Evolutionary conservation across 2,329 filamentous ascomycete species (phyloP).

Genomic region (Exophiala sideris): DNA sequence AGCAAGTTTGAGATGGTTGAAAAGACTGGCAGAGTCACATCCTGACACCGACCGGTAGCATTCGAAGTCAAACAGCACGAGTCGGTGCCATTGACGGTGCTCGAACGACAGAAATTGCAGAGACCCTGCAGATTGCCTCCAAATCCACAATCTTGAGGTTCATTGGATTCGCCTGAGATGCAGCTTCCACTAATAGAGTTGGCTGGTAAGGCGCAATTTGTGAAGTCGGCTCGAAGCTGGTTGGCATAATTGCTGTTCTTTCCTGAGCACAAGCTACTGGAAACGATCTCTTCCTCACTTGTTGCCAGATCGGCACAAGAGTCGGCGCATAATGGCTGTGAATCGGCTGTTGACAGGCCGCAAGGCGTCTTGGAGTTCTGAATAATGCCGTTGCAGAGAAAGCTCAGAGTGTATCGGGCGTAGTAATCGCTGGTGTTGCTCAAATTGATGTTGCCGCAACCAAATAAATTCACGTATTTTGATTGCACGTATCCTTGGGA

Average conservation of each 20-base stretch:
- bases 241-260: conserved; percentile 63
- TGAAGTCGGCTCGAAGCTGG: conserved; percentile 88
- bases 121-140: conserved; percentile 67
- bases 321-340: conserved; percentile 79
- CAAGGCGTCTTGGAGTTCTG: conserved; percentile 79
- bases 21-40: conserved; percentile 74
- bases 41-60: conserved; percentile 67
- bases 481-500: conserved; percentile 68
- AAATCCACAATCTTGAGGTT: conserved; percentile 84
- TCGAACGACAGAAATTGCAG: conserved; percentile 80
- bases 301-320: conserved; percentile 83
- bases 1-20: conserved; percentile 57
- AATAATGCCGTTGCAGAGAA: conserved; percentile 89
- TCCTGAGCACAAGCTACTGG: conserved; percentile 70
- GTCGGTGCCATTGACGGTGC: conserved; percentile 86
- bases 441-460: conserved; percentile 73
- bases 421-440: conserved; percentile 79
- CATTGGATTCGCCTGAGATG: conserved; percentile 73
- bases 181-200: conserved; percentile 72
- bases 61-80: conserved; percentile 87
- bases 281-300: conserved; percentile 80
- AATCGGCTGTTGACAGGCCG: conserved; percentile 59
- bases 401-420: conserved; percentile 86
- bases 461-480: conserved; percentile 79
- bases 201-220: conserved; percentile 80